These are phyloP conservation scores for Bolboschoenoplectus hybrid DNA, from an alignment of 202 grass and related monocot species.

Conservation along the genomic window DNA sequence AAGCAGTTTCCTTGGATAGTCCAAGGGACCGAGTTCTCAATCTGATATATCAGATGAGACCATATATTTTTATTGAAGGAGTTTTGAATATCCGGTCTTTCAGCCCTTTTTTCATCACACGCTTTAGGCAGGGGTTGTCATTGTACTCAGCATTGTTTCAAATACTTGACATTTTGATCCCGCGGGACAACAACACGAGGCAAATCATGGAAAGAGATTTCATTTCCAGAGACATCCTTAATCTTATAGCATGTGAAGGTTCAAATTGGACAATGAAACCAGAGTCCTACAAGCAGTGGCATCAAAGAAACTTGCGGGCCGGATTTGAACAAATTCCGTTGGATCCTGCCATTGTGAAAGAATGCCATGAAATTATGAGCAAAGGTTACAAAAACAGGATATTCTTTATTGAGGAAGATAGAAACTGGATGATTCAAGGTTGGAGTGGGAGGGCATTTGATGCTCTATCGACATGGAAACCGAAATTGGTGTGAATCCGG, in stretches of 20 bases:
- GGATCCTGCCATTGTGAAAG: neutral
- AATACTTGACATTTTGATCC: slow-evolving; percentile 43
- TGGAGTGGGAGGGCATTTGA: slow-evolving; percentile 4
- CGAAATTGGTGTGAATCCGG: neutral
- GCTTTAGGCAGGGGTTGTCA: slow-evolving; percentile 51
- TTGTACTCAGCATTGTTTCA: slow-evolving; percentile 29
- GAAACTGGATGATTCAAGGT: slow-evolving; percentile 1
- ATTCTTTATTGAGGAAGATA: neutral
- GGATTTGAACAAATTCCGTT: slow-evolving; percentile 45
- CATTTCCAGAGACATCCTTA: slow-evolving; percentile 29
- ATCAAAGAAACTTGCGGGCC: slow-evolving; percentile 45
- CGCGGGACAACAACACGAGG: slow-evolving; percentile 44
- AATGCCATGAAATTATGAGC: neutral
- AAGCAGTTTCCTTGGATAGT: slow-evolving; percentile 40
- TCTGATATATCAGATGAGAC: slow-evolving; percentile 24
- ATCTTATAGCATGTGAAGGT: slow-evolving; percentile 68
- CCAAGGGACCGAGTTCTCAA: slow-evolving; percentile 42
- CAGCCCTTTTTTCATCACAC: slow-evolving; percentile 53
- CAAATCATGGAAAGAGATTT: slow-evolving; percentile 44
- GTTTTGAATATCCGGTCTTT: slow-evolving; percentile 38
- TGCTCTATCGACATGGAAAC: slow-evolving; percentile 11
- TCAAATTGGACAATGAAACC: slow-evolving; percentile 54
- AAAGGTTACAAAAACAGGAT: neutral
- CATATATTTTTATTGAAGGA: slow-evolving; percentile 48
- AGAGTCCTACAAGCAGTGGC: slow-evolving; percentile 64